Conservation (phyloP, 805 yeast species). For the Ogataea haglerorum region DNA sequence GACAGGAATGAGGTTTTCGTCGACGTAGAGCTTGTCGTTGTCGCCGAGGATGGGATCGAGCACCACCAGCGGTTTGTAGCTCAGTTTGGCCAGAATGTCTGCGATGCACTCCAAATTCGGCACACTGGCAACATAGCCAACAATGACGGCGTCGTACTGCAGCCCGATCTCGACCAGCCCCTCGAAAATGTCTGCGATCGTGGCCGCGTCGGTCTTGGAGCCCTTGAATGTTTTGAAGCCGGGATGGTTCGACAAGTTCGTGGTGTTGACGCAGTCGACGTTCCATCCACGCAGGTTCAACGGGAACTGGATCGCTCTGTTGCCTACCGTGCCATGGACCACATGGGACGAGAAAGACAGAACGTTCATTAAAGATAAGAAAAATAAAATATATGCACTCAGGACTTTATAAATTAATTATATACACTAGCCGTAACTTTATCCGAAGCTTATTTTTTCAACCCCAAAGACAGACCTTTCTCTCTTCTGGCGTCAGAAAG, state of each 20-base stretch:
- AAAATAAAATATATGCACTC: background rate
- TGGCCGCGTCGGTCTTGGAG: slow-evolving; percentile 41
- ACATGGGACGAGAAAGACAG: slow-evolving; percentile 85
- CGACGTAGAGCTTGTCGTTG: slow-evolving; percentile 77
- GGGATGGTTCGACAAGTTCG: slow-evolving; percentile 87
- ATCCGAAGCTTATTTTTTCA: slow-evolving; percentile 14
- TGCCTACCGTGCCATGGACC: slow-evolving; percentile 94
- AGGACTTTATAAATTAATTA: background rate
- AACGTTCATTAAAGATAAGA: slow-evolving; percentile 24
- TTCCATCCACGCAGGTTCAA: slow-evolving; percentile 88
- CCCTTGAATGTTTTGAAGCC: slow-evolving; percentile 77
- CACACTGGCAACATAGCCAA: slow-evolving; percentile 76
- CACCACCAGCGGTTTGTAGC: slow-evolving; percentile 48
- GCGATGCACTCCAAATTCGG: slow-evolving; percentile 50
- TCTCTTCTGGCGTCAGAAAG: slow-evolving; percentile 77
- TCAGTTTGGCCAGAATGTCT: slow-evolving; percentile 25
- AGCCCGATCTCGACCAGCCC: slow-evolving; percentile 54
- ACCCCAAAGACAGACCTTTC: slow-evolving; percentile 67
- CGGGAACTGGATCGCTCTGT: slow-evolving; percentile 87
- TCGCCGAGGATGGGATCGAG: slow-evolving; percentile 94
- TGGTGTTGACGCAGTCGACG: slow-evolving; percentile 85
- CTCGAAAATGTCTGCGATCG: slow-evolving; percentile 45
- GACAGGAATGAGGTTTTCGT: slow-evolving; percentile 48
- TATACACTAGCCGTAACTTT: slow-evolving; percentile 5
- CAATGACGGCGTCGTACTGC: slow-evolving; percentile 61